These are phyloP conservation scores for Pseudozyma pruni DNA, from an alignment of 1,284 basidiomycete genomes.

Conservation along the genomic window DNA sequence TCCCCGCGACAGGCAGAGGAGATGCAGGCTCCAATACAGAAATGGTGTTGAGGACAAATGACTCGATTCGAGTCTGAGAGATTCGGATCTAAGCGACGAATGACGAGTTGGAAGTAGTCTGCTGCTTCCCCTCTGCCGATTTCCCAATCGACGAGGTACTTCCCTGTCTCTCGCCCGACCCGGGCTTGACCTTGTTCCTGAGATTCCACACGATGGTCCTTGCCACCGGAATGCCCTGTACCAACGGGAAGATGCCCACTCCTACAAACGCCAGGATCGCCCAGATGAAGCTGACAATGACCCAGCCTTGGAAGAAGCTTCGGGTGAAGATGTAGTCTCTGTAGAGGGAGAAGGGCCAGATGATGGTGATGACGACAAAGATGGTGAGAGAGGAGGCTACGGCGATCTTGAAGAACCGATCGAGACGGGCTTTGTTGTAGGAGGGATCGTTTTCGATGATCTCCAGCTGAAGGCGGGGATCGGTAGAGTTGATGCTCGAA, in stretches of 20 bases:
- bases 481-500: slow-evolving; percentile 15
- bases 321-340: slow-evolving; percentile 63
- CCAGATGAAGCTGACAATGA: slow-evolving; percentile 62
- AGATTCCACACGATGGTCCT: slow-evolving; percentile 26
- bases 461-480: slow-evolving; percentile 37
- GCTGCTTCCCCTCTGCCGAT: too few species aligned
- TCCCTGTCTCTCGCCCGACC: slow-evolving; percentile 5
- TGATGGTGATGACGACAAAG: slow-evolving; percentile 63
- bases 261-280: slow-evolving; percentile 53
- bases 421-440: slow-evolving; percentile 34
- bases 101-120: too few species aligned
- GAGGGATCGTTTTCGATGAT: slow-evolving; percentile 40
- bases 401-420: slow-evolving; percentile 41
- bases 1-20: too few species aligned
- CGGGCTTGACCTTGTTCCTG: slow-evolving; percentile 6
- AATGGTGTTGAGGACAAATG: too few species aligned
- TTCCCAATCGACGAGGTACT: too few species aligned
- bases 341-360: slow-evolving; percentile 66
- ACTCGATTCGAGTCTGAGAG: too few species aligned
- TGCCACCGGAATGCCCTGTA: slow-evolving; percentile 56
- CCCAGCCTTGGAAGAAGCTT: slow-evolving; percentile 65
- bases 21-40: too few species aligned
- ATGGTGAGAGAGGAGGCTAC: slow-evolving; percentile 28
- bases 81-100: too few species aligned
- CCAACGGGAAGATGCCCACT: slow-evolving; percentile 56